These are phyloP conservation scores for Barnettozyma californica DNA, from an alignment of 805 yeast genomes.

Conservation along the genomic window DNA sequence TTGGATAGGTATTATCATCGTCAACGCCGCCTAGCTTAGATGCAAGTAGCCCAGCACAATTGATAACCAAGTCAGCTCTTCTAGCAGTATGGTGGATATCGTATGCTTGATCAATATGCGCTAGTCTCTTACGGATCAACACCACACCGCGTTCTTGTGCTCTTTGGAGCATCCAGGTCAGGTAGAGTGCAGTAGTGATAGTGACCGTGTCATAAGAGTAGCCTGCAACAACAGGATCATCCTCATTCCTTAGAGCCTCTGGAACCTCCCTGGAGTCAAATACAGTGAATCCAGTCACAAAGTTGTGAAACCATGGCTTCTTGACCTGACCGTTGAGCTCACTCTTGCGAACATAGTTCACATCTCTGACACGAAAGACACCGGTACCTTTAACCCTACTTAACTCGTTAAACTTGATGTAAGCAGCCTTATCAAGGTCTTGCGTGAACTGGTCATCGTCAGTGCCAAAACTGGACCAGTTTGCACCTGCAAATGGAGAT, in stretches of 20 bases:
- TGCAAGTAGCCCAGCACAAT: conserved; percentile 53
- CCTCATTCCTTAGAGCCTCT: not conserved
- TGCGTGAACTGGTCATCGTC: conserved; percentile 33
- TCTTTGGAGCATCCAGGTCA: conserved; percentile 45
- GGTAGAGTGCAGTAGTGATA: conserved; percentile 52
- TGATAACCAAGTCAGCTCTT: conserved; percentile 47
- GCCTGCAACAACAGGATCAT: conserved; percentile 35
- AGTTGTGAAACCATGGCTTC: conserved; percentile 45
- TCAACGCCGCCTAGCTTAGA: conserved; percentile 39
- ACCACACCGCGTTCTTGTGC: conserved; percentile 42
- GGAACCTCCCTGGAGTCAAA: conserved; percentile 30
- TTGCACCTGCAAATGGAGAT: conserved; percentile 70
- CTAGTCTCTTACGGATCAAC: conserved; percentile 37
- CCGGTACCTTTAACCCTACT: conserved; percentile 47
- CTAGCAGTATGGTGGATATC: conserved; percentile 32
- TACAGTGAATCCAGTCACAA: conserved; percentile 36
- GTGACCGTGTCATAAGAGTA: conserved; percentile 48
- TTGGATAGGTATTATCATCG: conserved; percentile 41
- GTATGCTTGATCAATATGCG: conserved; percentile 46
- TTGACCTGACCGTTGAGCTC: conserved; percentile 15
- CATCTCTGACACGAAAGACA: conserved; percentile 26
- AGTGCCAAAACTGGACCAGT: conserved; percentile 59
- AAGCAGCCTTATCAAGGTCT: conserved; percentile 43
- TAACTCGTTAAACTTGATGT: conserved; percentile 39
- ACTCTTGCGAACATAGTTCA: conserved; percentile 13